Base-by-base conservation (phyloP, 805 yeast genomes). In the Tetrapisispora iriomotensis region DNA sequence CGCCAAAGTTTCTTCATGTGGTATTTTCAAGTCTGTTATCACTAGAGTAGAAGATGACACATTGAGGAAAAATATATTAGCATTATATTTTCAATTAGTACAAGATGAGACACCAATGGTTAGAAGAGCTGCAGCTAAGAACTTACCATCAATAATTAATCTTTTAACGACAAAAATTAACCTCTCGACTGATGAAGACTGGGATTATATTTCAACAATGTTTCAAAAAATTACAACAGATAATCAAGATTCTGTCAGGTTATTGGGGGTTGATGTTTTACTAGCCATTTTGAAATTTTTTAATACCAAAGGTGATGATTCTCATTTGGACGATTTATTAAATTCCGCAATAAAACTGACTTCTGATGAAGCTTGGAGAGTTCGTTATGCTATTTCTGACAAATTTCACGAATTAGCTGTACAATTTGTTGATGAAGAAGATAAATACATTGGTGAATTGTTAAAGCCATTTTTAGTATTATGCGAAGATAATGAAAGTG, bases 41-140 rank as follows among this genome's bases (percentile, higher is more conserved):
- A 65, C 68, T 29, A 71, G 77, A 48, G 82, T 81, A 8, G 50
- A 54, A 41, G 71, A 74, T 45, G 66, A 74, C 14, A 58, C 63
- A 2, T 60, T 68, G 30, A 70, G 90, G 58, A 71, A 70, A 31
- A 79, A 77, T 36, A 67, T 92, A 43, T 69, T 87, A 45, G 69
- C 72, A 29, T 63, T 80, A 32, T 90, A 79, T 61, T 68, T 75
- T 43, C 82, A 78, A 48, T 68, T 92, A 49, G 75, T 83, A 36
- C 74, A 73, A 47, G 97, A 92, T 61, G 98, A 92, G 43, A 84
- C 95, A 15, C 98, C 99, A 45, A 87, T 92, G 96, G 97, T 92
- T 17, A 79, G 95, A 62, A 79, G 96, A 58, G 82, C 95, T 8
- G 94, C 96, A 13, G 97, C 95, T 6, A 75, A 76, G 30, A 75